A percentile compares a stretch with the other conserved stretches of the same genome.
Evolutionary conservation across 129 eudicot species (phyloP).

Genomic region (Gnaphalium uliginosum): DNA sequence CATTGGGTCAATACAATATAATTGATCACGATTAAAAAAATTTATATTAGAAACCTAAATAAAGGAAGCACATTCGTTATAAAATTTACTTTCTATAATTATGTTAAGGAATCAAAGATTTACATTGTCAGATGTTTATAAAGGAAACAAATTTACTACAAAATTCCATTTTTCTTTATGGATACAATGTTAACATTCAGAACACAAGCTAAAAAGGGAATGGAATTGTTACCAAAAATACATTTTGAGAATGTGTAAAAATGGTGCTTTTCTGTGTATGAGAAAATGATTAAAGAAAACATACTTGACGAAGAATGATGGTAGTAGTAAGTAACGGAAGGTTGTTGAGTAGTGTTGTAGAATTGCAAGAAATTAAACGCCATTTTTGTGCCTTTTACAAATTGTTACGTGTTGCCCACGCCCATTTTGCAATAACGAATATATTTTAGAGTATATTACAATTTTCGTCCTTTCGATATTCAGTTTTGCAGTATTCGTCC

Average conservation of each 20-base stretch:
- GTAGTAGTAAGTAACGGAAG: conserved; percentile 4
- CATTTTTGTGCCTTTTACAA: not conserved
- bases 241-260: not conserved
- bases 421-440: not conserved
- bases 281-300: not conserved
- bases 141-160: conserved; percentile 7
- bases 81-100: not conserved
- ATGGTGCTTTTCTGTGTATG: conserved; percentile 21
- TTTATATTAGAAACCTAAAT: not conserved
- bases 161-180: not conserved
- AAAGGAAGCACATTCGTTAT: not conserved
- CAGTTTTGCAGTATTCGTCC: no score
- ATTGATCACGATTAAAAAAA: not conserved
- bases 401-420: conserved; percentile 13
- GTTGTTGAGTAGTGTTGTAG: conserved; percentile 6
- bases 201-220: conserved; percentile 4
- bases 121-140: not conserved
- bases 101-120: conserved; percentile 12
- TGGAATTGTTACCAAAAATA: conserved; percentile 15
- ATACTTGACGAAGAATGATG: not conserved
- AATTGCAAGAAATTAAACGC: not conserved
- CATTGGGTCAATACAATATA: not conserved
- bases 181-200: conserved; percentile 21
- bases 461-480: no score
- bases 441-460: no score